Evolutionary conservation across 805 yeast species (phyloP).

Genomic region (Kluyveromyces aestuarii): DNA sequence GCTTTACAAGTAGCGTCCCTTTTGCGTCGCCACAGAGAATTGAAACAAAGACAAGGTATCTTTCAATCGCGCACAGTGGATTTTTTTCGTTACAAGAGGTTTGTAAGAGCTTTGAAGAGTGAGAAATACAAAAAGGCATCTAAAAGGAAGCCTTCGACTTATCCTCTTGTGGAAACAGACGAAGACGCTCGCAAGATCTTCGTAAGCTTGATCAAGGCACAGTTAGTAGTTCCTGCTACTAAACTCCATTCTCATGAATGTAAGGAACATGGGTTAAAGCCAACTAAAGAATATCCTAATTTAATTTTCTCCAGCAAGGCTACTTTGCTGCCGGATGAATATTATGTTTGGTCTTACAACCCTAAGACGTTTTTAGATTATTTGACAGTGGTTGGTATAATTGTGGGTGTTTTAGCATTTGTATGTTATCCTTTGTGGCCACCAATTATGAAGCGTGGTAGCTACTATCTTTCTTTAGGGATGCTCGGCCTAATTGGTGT

Average conservation of each 20-base stretch:
- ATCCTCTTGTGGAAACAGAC: constrained; percentile 42
- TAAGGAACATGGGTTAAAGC: constrained; percentile 49
- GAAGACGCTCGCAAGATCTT: constrained; percentile 55
- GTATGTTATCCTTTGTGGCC: constrained; percentile 95
- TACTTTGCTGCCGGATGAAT: constrained; percentile 51
- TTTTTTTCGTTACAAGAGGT: constrained; percentile 82
- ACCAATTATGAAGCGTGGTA: constrained; percentile 73
- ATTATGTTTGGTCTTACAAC: constrained; percentile 76
- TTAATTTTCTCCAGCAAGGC: constrained; percentile 49
- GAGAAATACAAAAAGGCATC: constrained; percentile 56
- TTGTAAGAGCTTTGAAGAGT: constrained; percentile 65
- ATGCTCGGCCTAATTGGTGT: constrained; percentile 62
- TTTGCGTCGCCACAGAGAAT: constrained; percentile 51
- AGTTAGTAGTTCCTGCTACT: constrained; percentile 64
- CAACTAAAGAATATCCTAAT: constrained; percentile 57
- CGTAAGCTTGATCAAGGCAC: constrained; percentile 59
- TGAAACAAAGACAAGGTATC: constrained; percentile 80
- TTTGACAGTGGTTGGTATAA: constrained; percentile 31
- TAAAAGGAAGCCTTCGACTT: constrained; percentile 35
- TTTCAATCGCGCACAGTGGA: constrained; percentile 62
- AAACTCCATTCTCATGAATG: constrained; percentile 66
- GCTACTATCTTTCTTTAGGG: constrained; percentile 81
- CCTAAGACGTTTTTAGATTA: constrained; percentile 47
- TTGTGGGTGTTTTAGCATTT: constrained; percentile 58
- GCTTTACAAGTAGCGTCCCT: constrained; percentile 64